Conservation (phyloP, 352 stramenopile genomes). For the Globisporangium rhizosaccharum region DNA sequence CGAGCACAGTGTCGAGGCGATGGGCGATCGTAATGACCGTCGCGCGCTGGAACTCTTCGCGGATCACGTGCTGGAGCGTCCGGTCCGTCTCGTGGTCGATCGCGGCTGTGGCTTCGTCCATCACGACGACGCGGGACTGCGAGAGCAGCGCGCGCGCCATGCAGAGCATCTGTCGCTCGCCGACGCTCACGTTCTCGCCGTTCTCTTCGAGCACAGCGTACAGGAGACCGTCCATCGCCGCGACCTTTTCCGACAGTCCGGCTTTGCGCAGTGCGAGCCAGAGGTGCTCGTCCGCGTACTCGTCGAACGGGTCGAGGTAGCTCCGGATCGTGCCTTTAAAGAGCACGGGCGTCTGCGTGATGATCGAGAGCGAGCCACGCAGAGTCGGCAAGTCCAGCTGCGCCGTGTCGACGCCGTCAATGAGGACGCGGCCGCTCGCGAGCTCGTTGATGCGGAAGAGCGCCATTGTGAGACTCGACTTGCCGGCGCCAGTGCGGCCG, state of each 20-base stretch:
- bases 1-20: slow-evolving; percentile 95
- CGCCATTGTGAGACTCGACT: slow-evolving; percentile 85
- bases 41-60: slow-evolving; percentile 81
- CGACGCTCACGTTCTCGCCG: slow-evolving; percentile 92
- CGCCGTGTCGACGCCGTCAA: slow-evolving; percentile 90
- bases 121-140: slow-evolving; percentile 81
- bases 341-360: slow-evolving; percentile 92
- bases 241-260: slow-evolving; percentile 48
- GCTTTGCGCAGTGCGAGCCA: slow-evolving; percentile 35
- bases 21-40: slow-evolving; percentile 97
- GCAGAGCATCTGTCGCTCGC: slow-evolving; percentile 95
- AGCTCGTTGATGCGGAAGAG: slow-evolving; percentile 93
- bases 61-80: slow-evolving; percentile 76
- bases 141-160: slow-evolving; percentile 92
- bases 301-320: slow-evolving; percentile 41
- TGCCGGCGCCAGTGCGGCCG: slow-evolving; percentile 82
- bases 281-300: slow-evolving; percentile 66
- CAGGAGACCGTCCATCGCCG: slow-evolving; percentile 47
- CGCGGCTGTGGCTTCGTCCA: slow-evolving; percentile 78
- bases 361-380: slow-evolving; percentile 87
- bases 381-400: slow-evolving; percentile 84
- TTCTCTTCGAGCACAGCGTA: slow-evolving; percentile 77
- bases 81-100: slow-evolving; percentile 83
- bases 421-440: slow-evolving; percentile 79
- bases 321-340: slow-evolving; percentile 90